Conservation (phyloP, 2,329 filamentous ascomycete genomes). For the Lasiodiplodia theobromae region DNA sequence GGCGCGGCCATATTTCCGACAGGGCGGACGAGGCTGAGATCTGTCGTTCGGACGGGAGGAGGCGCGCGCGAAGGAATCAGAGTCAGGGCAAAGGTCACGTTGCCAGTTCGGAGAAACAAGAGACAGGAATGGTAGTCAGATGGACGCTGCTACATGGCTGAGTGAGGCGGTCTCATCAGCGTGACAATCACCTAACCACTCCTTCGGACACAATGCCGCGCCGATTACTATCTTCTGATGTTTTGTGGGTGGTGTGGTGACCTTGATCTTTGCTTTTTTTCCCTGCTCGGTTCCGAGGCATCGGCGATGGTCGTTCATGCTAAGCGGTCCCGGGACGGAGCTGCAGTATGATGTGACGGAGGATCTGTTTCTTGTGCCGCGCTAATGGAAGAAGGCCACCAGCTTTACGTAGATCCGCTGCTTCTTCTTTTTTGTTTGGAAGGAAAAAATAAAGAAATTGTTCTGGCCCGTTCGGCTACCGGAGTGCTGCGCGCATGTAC, state of each 20-base stretch:
- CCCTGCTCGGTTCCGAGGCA: not conserved
- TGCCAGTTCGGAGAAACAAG: no score
- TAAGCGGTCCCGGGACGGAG: not conserved
- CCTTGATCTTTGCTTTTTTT: not conserved
- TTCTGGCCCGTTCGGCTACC: no score
- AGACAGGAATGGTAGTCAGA: not conserved
- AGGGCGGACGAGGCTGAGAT: not conserved
- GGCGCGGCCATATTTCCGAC: not conserved
- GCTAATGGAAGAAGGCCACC: not conserved
- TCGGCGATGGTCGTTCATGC: not conserved
- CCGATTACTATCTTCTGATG: not conserved
- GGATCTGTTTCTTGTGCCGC: not conserved
- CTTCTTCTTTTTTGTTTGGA: not conserved
- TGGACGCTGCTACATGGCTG: not conserved
- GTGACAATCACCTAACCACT: not conserved
- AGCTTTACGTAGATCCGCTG: not conserved
- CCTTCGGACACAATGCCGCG: not conserved
- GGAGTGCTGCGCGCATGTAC: no score
- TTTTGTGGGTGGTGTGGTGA: not conserved
- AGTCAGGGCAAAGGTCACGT: not conserved
- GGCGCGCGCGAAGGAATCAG: not conserved
- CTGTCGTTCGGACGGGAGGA: not conserved
- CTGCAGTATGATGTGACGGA: not conserved
- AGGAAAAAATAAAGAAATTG: no score
- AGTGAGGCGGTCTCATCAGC: not conserved